A percentile compares a stretch with the other conserved stretches of the same genome.
Evolutionary conservation across 208 protist species (phyloP).

Genomic region (Angomonas deanei): DNA sequence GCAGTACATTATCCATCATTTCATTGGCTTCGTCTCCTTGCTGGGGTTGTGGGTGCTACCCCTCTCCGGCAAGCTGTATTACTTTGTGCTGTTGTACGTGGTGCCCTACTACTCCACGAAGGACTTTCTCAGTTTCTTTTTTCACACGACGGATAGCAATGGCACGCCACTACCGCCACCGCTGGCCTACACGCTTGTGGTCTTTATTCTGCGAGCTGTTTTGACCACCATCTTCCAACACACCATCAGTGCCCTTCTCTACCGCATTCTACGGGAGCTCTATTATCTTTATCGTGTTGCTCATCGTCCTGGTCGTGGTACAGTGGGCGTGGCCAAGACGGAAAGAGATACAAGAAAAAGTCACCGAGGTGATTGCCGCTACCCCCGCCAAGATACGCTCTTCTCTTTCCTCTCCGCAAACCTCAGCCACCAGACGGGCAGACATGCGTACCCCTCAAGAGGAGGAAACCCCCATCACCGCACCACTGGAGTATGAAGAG

Average conservation of each 20-base stretch:
- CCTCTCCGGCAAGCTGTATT: slow-evolving; percentile 58
- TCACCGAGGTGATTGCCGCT: slow-evolving; percentile 28
- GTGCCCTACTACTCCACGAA: slow-evolving; percentile 68
- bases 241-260: slow-evolving; percentile 62
- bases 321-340: slow-evolving; percentile 43
- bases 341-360: slow-evolving; percentile 15
- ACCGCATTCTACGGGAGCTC: slow-evolving; percentile 47
- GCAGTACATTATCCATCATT: slow-evolving; percentile 53
- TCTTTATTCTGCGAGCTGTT: slow-evolving; percentile 23
- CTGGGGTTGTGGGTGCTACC: slow-evolving; percentile 67
- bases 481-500: background rate
- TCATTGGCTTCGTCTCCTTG: slow-evolving; percentile 30
- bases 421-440: too few relatives aligned
- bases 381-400: slow-evolving; percentile 19
- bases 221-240: slow-evolving; percentile 41
- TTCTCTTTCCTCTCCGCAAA: background rate
- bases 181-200: slow-evolving; percentile 9
- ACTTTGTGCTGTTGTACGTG: slow-evolving; percentile 43
- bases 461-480: background rate
- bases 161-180: slow-evolving; percentile 8
- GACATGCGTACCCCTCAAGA: too few relatives aligned
- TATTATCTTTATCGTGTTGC: slow-evolving; percentile 27
- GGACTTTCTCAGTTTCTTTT: slow-evolving; percentile 62
- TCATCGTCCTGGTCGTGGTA: slow-evolving; percentile 16
- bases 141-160: background rate